These are phyloP conservation scores for Phialophora chinensis DNA, from an alignment of 2,329 filamentous ascomycete species.

Conservation along the genomic window DNA sequence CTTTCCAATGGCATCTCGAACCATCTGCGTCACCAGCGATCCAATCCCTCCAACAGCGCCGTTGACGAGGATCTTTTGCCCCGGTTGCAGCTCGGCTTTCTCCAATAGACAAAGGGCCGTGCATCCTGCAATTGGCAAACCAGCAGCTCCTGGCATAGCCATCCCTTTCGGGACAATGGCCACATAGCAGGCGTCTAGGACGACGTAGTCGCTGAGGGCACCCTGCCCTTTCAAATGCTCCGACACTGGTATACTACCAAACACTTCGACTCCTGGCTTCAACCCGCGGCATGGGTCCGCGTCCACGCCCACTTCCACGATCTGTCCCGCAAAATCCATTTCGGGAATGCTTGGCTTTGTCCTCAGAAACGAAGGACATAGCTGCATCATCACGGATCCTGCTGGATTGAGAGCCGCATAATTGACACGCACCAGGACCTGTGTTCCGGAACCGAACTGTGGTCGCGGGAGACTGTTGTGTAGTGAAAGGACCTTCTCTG, in stretches of 20 bases:
- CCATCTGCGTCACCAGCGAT: conserved; percentile 14
- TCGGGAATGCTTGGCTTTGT: conserved; percentile 17
- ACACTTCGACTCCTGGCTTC: conserved; percentile 3
- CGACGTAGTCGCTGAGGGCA: conserved; percentile 6
- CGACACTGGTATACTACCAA: conserved; percentile 15
- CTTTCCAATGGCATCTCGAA: background rate
- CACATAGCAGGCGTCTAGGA: background rate
- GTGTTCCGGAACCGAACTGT: background rate
- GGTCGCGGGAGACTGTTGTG: conserved; percentile 2
- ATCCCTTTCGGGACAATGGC: background rate
- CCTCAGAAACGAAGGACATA: conserved; percentile 13
- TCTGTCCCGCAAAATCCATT: conserved; percentile 18
- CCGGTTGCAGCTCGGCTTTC: background rate
- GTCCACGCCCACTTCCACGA: conserved; percentile 4
- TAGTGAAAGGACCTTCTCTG: conserved; percentile 4
- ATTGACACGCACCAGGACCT: conserved; percentile 5
- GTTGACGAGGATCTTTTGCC: conserved; percentile 9
- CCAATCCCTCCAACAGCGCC: conserved; percentile 18
- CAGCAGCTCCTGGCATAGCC: background rate
- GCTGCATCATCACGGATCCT: conserved; percentile 18
- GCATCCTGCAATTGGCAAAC: conserved; percentile 11
- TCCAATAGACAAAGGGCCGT: conserved; percentile 6
- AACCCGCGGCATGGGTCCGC: background rate
- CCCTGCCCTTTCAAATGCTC: conserved; percentile 10
- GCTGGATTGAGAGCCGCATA: conserved; percentile 16